Percentiles rank a stretch among this genome's conserved stretches.
Conservation (phyloP, 345 rosid genomes). For the Isatis tinctoria region DNA sequence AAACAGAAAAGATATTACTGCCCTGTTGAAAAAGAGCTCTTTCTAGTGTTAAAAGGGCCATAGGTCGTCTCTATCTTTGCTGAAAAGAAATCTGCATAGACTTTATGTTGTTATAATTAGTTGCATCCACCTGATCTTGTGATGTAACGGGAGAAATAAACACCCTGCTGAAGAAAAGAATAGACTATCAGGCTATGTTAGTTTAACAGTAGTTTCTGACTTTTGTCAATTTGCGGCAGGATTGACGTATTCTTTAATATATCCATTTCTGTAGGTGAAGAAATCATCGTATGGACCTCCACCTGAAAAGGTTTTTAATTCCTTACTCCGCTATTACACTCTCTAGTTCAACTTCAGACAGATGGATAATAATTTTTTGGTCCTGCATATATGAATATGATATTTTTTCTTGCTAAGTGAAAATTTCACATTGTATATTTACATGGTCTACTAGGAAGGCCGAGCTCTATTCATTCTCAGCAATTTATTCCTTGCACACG, state of each 20-base stretch:
- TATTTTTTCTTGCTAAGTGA: neutral
- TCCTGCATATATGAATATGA: neutral
- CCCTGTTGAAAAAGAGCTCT: neutral
- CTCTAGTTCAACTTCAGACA: neutral
- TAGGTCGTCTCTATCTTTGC: neutral
- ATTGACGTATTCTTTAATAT: neutral
- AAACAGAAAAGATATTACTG: neutral
- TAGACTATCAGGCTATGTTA: constrained; percentile 12
- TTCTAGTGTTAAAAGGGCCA: neutral
- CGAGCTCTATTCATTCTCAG: constrained; percentile 58
- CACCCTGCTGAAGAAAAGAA: neutral
- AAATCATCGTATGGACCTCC: constrained; percentile 37
- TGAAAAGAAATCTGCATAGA: neutral
- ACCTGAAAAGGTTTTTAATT: constrained; percentile 46
- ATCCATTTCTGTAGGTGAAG: constrained; percentile 50
- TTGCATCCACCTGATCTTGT: neutral
- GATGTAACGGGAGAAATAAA: neutral
- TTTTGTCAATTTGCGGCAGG: constrained; percentile 2
- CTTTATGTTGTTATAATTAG: neutral
- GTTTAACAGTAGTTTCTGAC: neutral
- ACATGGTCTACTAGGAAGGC: constrained; percentile 48
- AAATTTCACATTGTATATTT: neutral
- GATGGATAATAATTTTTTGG: constrained; percentile 11
- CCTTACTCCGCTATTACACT: constrained; percentile 1
- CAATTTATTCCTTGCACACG: constrained; percentile 84